These are phyloP conservation scores for Fusarium sp. DNA, from an alignment of 2,329 filamentous ascomycete genomes.

Conservation along the genomic window DNA sequence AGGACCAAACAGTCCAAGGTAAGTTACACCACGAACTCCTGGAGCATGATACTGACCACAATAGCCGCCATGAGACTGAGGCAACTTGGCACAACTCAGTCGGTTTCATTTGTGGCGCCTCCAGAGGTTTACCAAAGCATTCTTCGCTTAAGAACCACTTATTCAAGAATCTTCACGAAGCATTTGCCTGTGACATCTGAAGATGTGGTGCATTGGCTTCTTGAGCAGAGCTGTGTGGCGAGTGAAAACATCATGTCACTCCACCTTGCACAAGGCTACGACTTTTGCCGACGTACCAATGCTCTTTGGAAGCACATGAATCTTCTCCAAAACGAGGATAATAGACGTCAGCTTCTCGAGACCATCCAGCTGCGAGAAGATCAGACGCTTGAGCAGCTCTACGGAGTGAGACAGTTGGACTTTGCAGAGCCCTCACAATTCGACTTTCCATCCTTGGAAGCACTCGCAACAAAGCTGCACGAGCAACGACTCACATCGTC, in stretches of 20 bases:
- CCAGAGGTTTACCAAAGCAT: conserved; percentile 73
- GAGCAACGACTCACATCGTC: neutral
- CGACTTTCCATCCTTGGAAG: neutral
- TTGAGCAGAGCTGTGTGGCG: conserved; percentile 70
- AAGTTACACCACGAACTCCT: conserved; percentile 1
- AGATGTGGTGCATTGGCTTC: conserved; percentile 65
- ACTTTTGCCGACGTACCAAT: conserved; percentile 69
- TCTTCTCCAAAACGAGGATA: too few species aligned
- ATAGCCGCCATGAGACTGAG: conserved; percentile 74
- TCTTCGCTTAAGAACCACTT: conserved; percentile 52
- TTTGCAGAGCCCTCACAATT: neutral
- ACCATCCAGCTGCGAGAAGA: conserved; percentile 60
- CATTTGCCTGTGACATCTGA: conserved; percentile 22
- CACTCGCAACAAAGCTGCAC: neutral
- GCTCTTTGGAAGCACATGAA: conserved; percentile 50
- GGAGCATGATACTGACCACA: neutral
- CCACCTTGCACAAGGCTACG: conserved; percentile 68
- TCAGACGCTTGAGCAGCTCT: conserved; percentile 69
- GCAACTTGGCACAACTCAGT: conserved; percentile 67
- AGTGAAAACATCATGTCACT: conserved; percentile 71
- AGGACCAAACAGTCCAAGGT: conserved; percentile 73
- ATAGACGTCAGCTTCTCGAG: too few species aligned
- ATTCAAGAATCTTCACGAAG: too few species aligned
- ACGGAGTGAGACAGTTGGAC: conserved; percentile 51
- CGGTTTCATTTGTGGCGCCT: conserved; percentile 66